These are phyloP conservation scores for Nothophytophthora sp. DNA, from an alignment of 352 stramenopile species.

Conservation along the genomic window DNA sequence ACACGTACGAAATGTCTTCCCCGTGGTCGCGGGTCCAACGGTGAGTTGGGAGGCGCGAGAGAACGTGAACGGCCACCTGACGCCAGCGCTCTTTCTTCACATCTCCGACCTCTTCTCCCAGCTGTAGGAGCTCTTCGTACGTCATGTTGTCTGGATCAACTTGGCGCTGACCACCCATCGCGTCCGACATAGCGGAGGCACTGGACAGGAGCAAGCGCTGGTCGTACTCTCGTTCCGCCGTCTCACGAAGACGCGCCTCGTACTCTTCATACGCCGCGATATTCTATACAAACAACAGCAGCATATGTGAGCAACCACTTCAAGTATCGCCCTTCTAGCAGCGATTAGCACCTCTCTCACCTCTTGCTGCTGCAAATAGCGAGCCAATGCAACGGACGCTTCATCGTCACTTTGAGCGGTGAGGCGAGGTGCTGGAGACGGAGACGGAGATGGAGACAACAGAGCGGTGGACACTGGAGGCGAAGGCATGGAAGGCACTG, in stretches of 20 bases:
- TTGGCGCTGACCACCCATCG: slow-evolving; percentile 17
- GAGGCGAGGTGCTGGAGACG: slow-evolving; percentile 18
- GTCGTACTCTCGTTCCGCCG: slow-evolving; percentile 17
- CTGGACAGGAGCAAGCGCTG: slow-evolving; percentile 1
- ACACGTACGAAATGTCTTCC: slow-evolving; percentile 62
- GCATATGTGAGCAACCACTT: neutral
- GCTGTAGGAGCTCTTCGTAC: slow-evolving; percentile 73
- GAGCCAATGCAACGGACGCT: slow-evolving; percentile 63
- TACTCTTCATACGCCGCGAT: slow-evolving; percentile 73
- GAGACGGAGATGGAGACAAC: slow-evolving; percentile 14
- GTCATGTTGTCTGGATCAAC: slow-evolving; percentile 84
- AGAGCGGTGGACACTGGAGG: slow-evolving; percentile 15
- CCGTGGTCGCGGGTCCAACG: slow-evolving; percentile 40
- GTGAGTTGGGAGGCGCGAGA: slow-evolving; percentile 68
- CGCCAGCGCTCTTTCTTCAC: slow-evolving; percentile 80
- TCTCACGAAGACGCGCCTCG: slow-evolving; percentile 33
- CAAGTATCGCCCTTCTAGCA: neutral
- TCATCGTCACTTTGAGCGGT: slow-evolving; percentile 42
- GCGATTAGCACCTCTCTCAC: slow-evolving; percentile 19
- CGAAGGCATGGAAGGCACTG: slow-evolving; percentile 8
- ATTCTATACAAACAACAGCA: slow-evolving; percentile 37
- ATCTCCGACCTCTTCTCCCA: slow-evolving; percentile 72
- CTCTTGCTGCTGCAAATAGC: slow-evolving; percentile 76
- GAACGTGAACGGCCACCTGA: slow-evolving; percentile 55
- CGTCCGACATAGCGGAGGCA: slow-evolving; percentile 12